Evolutionary conservation across 2,329 filamentous ascomycete species (phyloP), one percentile per base, ranked within the genome.

Genomic region (Phoma herbarum): DNA sequence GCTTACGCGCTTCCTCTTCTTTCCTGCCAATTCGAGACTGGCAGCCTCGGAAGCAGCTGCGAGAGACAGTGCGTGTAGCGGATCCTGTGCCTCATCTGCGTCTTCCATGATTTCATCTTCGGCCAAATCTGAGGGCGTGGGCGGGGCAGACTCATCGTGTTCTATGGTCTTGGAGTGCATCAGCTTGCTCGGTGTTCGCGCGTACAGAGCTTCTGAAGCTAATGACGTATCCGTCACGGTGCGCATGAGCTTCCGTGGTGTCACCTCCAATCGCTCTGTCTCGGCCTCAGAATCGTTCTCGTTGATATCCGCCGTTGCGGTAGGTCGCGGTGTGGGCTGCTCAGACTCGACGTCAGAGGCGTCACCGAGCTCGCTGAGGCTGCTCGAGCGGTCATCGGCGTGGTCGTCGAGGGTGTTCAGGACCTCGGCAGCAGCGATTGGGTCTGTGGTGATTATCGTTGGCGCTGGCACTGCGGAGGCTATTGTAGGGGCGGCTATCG

Each of bases 251-350:
- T 83, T 90, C 62, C 87, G 86, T 18, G 93, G 93, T n/a, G 92
- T 96, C 72, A 91, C 88, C 73, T 95, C 95, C 60, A 99, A 84
- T 59, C 95, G 89, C 79, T 97, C 93, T 1, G 94, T 98, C 79
- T 97, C 94, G 31, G 94, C 94, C 78, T 98, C 94, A 3, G 93
- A 90, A 68, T 90, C 88, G 54, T 85, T 84, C 51, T 88, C 86
- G 29, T 89, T 75, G 46, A 75, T 48, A 48, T 76, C 68, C 1
- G 44, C 43, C 35, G 57, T 49, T 43, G 65, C 65, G 25, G 57
- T 48, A 23, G 63, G 52, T 16, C 68, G 66, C 35, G 72, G 72
- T n/a, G 72, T 75, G 20, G 68, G 65, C 50, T 75, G 74, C 55
- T 75, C 75, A 18, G 74, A 77, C 31, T 75, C 71, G 28, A 85